phyloP scores from a whole-genome alignment of 2,329 filamentous ascomycete species.

The Calonectria pauciramosa region DNA sequence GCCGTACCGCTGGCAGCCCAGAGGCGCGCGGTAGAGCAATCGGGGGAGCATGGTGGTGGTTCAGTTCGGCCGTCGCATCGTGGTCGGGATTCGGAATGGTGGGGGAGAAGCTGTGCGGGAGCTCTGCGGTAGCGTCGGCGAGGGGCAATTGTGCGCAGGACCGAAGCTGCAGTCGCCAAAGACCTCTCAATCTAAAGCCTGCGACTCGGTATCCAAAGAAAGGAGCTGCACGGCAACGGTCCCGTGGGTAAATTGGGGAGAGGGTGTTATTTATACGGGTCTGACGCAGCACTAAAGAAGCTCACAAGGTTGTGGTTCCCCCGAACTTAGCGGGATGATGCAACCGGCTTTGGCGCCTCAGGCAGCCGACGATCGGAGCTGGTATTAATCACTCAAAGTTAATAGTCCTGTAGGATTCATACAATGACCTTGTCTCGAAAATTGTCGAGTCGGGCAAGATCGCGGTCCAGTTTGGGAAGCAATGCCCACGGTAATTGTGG shows the following conservation, averaged over 20 bases:
- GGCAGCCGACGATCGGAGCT: conserved; percentile 45
- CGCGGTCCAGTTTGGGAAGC: background rate
- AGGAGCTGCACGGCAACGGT: conserved; percentile 9
- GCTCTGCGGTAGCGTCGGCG: conserved; percentile 15
- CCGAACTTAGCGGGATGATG: conserved; percentile 44
- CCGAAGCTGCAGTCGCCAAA: conserved; percentile 34
- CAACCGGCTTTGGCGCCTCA: conserved; percentile 45
- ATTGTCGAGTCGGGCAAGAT: background rate
- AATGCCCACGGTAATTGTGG: background rate
- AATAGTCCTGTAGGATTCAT: background rate
- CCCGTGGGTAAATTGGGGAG: background rate
- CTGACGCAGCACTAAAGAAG: conserved; percentile 27
- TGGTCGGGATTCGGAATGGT: conserved; percentile 42
- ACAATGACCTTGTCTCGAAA: background rate
- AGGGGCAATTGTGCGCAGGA: conserved; percentile 27
- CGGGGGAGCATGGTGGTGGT: conserved; percentile 53
- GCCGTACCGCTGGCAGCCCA: conserved; percentile 50
- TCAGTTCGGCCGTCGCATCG: conserved; percentile 45
- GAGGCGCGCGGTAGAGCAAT: conserved; percentile 50
- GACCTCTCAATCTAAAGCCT: conserved; percentile 18
- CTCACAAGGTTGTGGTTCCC: conserved; percentile 35
- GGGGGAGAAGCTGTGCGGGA: conserved; percentile 35
- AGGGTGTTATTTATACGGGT: conserved; percentile 27
- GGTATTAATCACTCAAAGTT: conserved; percentile 22
- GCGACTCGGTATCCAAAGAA: conserved; percentile 26